phyloP scores from a whole-genome alignment of 257 asterid genomes.

The Haberlea rhodopensis region DNA sequence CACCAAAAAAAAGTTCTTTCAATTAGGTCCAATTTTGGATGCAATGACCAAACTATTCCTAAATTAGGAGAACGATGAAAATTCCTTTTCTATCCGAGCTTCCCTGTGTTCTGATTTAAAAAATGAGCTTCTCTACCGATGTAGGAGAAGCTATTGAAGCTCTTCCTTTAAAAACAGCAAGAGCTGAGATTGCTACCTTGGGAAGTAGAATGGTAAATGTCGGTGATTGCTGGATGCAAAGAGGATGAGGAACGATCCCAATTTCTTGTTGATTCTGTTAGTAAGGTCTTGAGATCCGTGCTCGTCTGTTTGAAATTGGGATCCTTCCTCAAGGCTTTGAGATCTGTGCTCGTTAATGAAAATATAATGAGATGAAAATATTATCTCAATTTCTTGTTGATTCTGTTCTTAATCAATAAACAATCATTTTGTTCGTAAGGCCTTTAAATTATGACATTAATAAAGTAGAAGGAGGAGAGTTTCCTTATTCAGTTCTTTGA shows the following conservation, averaged over 20 bases:
- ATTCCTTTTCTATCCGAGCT: conserved; percentile 50
- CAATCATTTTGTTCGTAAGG: too few species aligned
- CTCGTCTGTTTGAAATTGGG: too few species aligned
- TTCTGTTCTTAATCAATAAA: too few species aligned
- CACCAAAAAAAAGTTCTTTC: too few species aligned
- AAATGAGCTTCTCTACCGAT: conserved; percentile 61
- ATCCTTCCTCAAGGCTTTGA: too few species aligned
- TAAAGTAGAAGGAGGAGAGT: conserved; percentile 69
- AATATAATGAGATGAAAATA: too few species aligned
- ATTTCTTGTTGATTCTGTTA: conserved; percentile 44
- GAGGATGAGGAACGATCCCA: conserved; percentile 34
- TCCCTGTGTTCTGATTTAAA: conserved; percentile 70
- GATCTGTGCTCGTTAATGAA: too few species aligned
- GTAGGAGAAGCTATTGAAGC: conserved; percentile 53
- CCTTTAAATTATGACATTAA: too few species aligned
- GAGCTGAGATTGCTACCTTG: conserved; percentile 75
- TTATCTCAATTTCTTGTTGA: too few species aligned
- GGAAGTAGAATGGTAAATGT: conserved; percentile 73
- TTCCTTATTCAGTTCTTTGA: conserved; percentile 44
- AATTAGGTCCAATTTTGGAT: too few species aligned
- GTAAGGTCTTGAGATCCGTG: conserved; percentile 55
- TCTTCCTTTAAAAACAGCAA: conserved; percentile 52
- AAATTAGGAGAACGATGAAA: conserved; percentile 32
- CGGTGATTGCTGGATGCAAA: conserved; percentile 39
- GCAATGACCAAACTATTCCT: too few species aligned